These are phyloP conservation scores for Conringia planisiliqua DNA, from an alignment of 345 rosid species.

Conservation along the genomic window DNA sequence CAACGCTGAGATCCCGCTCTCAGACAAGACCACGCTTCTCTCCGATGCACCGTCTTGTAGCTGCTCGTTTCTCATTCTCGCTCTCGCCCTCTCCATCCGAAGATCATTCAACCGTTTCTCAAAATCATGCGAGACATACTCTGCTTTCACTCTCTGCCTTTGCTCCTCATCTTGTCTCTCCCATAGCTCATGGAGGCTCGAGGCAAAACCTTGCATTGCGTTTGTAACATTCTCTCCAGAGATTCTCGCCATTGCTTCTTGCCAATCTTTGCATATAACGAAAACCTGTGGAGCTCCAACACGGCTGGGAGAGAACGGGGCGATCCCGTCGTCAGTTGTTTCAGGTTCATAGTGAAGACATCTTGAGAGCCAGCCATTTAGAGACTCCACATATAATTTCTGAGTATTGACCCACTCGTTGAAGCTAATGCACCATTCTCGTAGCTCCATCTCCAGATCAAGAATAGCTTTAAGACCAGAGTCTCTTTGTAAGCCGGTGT, in stretches of 20 bases:
- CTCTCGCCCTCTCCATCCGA: conserved; percentile 49
- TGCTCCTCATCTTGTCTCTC: conserved; percentile 89
- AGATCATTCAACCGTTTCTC: conserved; percentile 64
- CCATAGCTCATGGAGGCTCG: conserved; percentile 67
- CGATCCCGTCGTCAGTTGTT: conserved; percentile 73
- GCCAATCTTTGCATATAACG: conserved; percentile 88
- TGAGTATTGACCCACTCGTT: conserved; percentile 70
- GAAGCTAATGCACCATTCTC: conserved; percentile 74
- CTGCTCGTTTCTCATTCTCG: conserved; percentile 42
- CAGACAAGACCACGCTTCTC: conserved; percentile 55
- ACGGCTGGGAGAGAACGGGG: conserved; percentile 85
- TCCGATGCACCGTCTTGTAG: conserved; percentile 59
- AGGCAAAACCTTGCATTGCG: conserved; percentile 68
- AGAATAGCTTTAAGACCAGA: conserved; percentile 70
- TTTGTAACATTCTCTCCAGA: conserved; percentile 62
- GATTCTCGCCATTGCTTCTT: conserved; percentile 62
- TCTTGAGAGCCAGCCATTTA: conserved; percentile 79
- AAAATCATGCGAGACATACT: conserved; percentile 66
- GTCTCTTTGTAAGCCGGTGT: conserved; percentile 59
- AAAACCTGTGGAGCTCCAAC: conserved; percentile 82
- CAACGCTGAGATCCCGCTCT: conserved; percentile 62
- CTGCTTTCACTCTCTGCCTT: conserved; percentile 74
- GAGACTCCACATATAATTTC: conserved; percentile 63
- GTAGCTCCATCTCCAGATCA: conserved; percentile 77
- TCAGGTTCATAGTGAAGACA: conserved; percentile 64